Percentiles rank a stretch among this genome's conserved stretches.
These are phyloP conservation scores for Arabis alpina DNA, from an alignment of 345 rosid species.

Conservation along the genomic window DNA sequence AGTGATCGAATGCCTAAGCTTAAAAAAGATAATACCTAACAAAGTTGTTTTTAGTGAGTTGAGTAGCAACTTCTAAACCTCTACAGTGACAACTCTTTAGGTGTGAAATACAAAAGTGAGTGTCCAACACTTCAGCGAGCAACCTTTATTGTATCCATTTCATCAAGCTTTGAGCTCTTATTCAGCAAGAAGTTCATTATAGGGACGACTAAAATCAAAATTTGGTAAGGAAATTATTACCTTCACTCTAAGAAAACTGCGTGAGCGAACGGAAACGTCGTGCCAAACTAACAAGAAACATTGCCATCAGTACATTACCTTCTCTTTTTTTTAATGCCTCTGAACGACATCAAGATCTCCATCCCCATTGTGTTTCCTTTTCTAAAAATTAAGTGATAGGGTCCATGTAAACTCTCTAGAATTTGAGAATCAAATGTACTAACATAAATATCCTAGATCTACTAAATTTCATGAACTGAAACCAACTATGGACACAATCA, in stretches of 20 bases:
- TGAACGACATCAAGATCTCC: constrained; percentile 71
- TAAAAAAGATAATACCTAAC: constrained; percentile 32
- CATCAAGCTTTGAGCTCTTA: constrained; percentile 77
- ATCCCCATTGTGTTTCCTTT: constrained; percentile 84
- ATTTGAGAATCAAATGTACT: background rate
- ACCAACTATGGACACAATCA: constrained; percentile 4
- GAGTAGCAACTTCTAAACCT: constrained; percentile 36
- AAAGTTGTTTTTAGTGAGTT: constrained; percentile 32
- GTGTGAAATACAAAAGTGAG: constrained; percentile 12
- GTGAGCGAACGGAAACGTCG: background rate
- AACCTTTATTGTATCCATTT: constrained; percentile 64
- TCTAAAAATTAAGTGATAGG: constrained; percentile 53
- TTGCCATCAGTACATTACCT: constrained; percentile 54
- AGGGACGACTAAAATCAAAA: background rate
- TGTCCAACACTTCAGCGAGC: constrained; percentile 56
- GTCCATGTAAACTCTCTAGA: constrained; percentile 5
- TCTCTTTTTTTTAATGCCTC: constrained; percentile 77
- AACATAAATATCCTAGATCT: background rate
- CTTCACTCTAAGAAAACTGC: background rate
- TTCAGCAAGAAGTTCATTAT: constrained; percentile 53
- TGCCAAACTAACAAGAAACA: constrained; percentile 1
- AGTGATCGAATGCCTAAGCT: background rate
- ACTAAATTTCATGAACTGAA: background rate
- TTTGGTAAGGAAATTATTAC: background rate
- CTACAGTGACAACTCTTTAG: no score